A percentile compares a stretch with the other conserved stretches of the same genome.
These are phyloP conservation scores for Chenopodium album DNA, from an alignment of 148 eudicot genomes.

Conservation along the genomic window DNA sequence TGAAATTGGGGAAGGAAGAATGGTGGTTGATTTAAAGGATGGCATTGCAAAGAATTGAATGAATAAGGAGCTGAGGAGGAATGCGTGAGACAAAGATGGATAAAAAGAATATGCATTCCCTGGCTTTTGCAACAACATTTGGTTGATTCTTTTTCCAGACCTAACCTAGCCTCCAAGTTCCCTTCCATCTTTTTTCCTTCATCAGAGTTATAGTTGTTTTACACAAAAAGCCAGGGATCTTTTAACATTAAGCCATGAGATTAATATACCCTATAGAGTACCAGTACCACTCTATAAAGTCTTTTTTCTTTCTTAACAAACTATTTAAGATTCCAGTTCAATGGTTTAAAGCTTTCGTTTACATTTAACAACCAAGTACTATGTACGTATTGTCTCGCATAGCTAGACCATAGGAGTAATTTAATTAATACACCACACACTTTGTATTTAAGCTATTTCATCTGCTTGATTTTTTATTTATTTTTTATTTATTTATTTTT, in stretches of 20 bases:
- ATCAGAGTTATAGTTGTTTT: neutral
- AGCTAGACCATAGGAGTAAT: too few species aligned
- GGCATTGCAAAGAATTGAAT: neutral
- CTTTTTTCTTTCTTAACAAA: too few species aligned
- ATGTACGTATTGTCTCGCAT: too few species aligned
- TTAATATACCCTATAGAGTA: neutral
- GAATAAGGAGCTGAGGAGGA: neutral
- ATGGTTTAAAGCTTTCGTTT: too few species aligned
- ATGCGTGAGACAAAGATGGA: conserved; percentile 29
- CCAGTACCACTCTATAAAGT: too few species aligned
- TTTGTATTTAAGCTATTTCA: too few species aligned
- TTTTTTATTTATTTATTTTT: too few species aligned
- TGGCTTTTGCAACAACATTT: conserved; percentile 3
- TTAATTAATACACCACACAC: too few species aligned
- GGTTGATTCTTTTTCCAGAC: conserved; percentile 19
- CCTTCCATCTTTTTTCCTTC: conserved; percentile 13
- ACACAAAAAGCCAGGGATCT: neutral
- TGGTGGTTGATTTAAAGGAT: conserved; percentile 8
- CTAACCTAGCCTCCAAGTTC: conserved; percentile 10
- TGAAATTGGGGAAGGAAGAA: neutral
- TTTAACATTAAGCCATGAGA: neutral
- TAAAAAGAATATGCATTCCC: too few species aligned
- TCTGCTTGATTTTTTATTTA: too few species aligned
- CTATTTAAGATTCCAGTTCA: too few species aligned
- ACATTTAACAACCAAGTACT: too few species aligned